phyloP scores from a whole-genome alignment of 305 asterid species.

The Withania somnifera region DNA sequence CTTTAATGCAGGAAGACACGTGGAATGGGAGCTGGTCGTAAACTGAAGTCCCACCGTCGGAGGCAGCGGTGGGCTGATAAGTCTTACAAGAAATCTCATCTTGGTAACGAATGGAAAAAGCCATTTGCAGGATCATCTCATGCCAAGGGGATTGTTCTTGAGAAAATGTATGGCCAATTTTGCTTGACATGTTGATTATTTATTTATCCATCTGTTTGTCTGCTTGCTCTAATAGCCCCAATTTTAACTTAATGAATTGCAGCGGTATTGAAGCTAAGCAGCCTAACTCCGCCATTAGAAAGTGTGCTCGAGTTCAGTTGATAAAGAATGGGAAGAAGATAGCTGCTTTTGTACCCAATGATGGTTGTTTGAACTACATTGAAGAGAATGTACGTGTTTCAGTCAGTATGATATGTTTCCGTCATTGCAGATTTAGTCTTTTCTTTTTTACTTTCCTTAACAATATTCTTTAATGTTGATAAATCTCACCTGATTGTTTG shows the following conservation, averaged over 20 bases:
- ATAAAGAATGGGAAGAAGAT: constrained; percentile 41
- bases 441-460: neutral
- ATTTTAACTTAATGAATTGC: neutral
- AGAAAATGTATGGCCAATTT: constrained; percentile 37
- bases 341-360: constrained; percentile 54
- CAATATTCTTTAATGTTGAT: neutral
- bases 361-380: constrained; percentile 50
- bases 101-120: constrained; percentile 63
- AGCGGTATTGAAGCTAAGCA: constrained; percentile 1
- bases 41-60: constrained; percentile 53
- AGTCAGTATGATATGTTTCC: neutral
- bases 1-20: neutral
- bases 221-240: neutral
- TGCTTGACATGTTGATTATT: neutral
- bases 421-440: neutral
- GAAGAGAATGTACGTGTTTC: constrained; percentile 37
- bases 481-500: neutral
- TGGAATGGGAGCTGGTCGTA: neutral
- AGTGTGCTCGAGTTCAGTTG: constrained; percentile 1
- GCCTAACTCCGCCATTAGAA: constrained; percentile 1
- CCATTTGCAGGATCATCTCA: constrained; percentile 66
- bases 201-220: neutral
- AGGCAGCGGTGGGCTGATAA: constrained; percentile 57
- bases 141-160: constrained; percentile 63
- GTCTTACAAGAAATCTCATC: constrained; percentile 64